Evolutionary conservation across 2,329 filamentous ascomycete species (phyloP).

Genomic region (Phyllosticta ampelicida): DNA sequence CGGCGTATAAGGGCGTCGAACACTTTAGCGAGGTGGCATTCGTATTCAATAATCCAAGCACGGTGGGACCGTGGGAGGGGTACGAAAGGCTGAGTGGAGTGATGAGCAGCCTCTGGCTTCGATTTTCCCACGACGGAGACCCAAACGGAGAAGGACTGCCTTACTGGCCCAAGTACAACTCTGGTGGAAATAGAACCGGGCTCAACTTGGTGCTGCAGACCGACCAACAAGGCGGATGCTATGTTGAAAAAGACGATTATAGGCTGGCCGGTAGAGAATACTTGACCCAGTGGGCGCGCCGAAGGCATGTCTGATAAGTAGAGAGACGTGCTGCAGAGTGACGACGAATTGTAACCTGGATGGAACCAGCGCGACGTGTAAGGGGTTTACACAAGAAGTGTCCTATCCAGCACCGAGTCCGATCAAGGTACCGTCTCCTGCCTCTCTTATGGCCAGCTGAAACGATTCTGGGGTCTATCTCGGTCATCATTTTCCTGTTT

Average conservation of each 20-base stretch:
- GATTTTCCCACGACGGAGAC: conserved; percentile 2
- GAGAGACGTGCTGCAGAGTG: not conserved
- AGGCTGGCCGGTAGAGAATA: conserved; percentile 14
- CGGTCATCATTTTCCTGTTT: not conserved
- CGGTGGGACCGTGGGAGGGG: conserved; percentile 2
- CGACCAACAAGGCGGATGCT: conserved; percentile 15
- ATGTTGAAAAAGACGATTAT: conserved; percentile 20
- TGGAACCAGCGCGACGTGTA: not conserved
- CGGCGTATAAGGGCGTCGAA: not conserved
- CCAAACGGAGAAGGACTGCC: not conserved
- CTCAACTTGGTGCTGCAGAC: conserved; percentile 8
- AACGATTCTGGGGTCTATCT: not conserved
- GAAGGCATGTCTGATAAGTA: conserved; percentile 23
- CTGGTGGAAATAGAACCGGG: not conserved
- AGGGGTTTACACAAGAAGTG: not conserved
- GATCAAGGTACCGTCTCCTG: not conserved
- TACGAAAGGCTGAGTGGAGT: not conserved
- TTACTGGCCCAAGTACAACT: conserved; percentile 3
- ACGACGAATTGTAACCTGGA: not conserved
- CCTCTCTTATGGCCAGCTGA: not conserved
- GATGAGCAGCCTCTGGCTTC: conserved; percentile 1
- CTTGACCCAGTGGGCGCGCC: conserved; percentile 25
- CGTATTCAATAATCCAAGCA: conserved; percentile 1
- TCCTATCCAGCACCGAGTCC: not conserved
- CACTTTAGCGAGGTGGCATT: conserved; percentile 9